phyloP scores from a whole-genome alignment of 805 yeast genomes.

The Candida silvatica region DNA sequence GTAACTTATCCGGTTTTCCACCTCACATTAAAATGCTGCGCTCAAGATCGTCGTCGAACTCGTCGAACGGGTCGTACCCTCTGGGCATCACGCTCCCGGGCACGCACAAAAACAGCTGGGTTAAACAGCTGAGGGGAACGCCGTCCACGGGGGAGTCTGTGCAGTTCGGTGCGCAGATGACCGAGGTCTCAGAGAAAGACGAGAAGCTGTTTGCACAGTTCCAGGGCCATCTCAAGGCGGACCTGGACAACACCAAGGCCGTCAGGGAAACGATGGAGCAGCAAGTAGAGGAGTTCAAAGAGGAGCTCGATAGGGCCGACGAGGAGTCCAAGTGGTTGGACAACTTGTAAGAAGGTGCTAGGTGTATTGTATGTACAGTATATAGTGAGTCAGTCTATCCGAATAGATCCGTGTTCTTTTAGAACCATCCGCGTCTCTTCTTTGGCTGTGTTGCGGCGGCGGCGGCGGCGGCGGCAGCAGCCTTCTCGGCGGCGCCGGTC shows the following conservation, averaged over 20 bases:
- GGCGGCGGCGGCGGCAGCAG: too few species aligned
- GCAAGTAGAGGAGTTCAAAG: background rate
- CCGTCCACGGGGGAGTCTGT: conserved; percentile 1
- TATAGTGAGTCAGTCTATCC: background rate
- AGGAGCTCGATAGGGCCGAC: background rate
- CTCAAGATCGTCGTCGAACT: background rate
- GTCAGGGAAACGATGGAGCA: background rate
- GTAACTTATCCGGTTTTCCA: background rate
- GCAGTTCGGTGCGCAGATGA: background rate
- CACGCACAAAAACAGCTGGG: conserved; percentile 1
- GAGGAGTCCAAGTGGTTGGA: conserved; percentile 1
- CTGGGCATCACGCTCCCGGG: conserved; percentile 1
- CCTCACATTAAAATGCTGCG: background rate
- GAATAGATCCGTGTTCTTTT: background rate
- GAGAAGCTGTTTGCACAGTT: conserved; percentile 1
- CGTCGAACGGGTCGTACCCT: background rate
- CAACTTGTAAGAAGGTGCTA: background rate
- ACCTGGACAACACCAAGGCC: background rate
- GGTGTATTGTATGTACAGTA: background rate
- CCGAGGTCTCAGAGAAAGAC: conserved; percentile 2
- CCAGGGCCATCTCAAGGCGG: background rate
- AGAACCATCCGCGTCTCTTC: conserved; percentile 2
- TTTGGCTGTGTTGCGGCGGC: too few species aligned
- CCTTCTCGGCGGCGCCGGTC: background rate
- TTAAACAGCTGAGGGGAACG: background rate